Conservation (phyloP, 148 eudicot genomes). For the Spergularia bocconei region DNA sequence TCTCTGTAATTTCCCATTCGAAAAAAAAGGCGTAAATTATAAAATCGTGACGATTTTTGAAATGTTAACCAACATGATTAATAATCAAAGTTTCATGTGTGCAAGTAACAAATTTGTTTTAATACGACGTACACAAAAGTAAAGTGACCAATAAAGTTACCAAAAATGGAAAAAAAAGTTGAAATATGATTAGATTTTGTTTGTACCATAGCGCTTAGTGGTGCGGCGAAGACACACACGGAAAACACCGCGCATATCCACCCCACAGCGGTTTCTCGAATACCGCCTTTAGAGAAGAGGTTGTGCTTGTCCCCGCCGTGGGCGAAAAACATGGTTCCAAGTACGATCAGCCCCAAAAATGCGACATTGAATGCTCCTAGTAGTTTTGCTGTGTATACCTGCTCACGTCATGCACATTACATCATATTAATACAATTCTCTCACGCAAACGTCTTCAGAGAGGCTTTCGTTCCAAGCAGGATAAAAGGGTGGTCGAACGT, state of each 20-base stretch:
- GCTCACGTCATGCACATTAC: background rate
- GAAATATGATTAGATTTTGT: background rate
- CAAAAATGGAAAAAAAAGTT: background rate
- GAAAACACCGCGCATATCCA: conserved; percentile 82
- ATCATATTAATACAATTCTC: too few species aligned
- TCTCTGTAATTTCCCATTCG: conserved; percentile 40
- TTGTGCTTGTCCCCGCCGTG: conserved; percentile 31
- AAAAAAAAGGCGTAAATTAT: background rate
- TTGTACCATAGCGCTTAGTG: conserved; percentile 65
- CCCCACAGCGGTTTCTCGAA: conserved; percentile 52
- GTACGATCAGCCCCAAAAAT: conserved; percentile 38
- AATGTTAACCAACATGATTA: too few species aligned
- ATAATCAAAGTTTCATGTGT: background rate
- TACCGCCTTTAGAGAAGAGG: conserved; percentile 27
- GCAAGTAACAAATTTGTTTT: background rate
- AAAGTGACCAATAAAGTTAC: background rate
- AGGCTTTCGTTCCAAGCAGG: too few species aligned
- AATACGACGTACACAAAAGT: too few species aligned
- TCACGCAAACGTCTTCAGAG: too few species aligned
- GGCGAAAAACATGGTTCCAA: conserved; percentile 30
- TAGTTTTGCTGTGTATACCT: conserved; percentile 49
- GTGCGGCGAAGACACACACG: conserved; percentile 68
- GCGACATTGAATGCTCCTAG: conserved; percentile 45
- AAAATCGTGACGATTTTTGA: background rate
- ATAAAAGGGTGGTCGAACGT: too few species aligned